phyloP scores from a whole-genome alignment of 441 rosid genomes.

The Populus hybrid region DNA sequence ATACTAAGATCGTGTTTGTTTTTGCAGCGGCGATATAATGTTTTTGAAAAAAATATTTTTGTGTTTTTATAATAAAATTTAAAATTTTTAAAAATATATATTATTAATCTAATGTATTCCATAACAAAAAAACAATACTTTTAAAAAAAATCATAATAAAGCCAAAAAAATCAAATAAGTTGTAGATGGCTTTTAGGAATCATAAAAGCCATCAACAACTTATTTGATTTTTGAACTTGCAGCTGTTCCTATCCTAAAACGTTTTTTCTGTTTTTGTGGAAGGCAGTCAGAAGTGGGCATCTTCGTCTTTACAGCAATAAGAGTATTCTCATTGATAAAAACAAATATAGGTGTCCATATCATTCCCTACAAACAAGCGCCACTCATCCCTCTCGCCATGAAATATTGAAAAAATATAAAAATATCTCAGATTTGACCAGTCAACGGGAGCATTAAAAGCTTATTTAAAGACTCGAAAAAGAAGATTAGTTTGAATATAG shows the following conservation, averaged over 20 bases:
- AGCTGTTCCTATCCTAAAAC: background rate
- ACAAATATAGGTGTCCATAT: conserved; percentile 1
- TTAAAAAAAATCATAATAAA: no score
- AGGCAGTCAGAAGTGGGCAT: background rate
- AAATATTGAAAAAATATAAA: background rate
- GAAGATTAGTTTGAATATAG: conserved; percentile 31
- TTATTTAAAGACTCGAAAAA: conserved; percentile 14
- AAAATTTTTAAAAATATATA: no score
- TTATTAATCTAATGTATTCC: no score
- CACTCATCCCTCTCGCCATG: background rate
- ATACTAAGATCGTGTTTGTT: no score
- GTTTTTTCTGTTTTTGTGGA: background rate
- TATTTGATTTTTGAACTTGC: background rate
- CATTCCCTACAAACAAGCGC: conserved; percentile 1
- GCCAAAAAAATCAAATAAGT: no score
- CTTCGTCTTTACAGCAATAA: background rate
- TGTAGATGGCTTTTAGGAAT: background rate
- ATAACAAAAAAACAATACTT: no score
- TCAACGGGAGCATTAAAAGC: conserved; percentile 36
- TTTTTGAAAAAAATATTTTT: no score
- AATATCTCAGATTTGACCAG: conserved; percentile 30
- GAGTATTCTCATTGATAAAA: background rate
- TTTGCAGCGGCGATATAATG: no score
- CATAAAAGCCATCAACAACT: background rate
- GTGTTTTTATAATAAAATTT: no score